These are phyloP conservation scores for Gynostemma pentaphyllum DNA, from an alignment of 306 rosid genomes.

Conservation along the genomic window DNA sequence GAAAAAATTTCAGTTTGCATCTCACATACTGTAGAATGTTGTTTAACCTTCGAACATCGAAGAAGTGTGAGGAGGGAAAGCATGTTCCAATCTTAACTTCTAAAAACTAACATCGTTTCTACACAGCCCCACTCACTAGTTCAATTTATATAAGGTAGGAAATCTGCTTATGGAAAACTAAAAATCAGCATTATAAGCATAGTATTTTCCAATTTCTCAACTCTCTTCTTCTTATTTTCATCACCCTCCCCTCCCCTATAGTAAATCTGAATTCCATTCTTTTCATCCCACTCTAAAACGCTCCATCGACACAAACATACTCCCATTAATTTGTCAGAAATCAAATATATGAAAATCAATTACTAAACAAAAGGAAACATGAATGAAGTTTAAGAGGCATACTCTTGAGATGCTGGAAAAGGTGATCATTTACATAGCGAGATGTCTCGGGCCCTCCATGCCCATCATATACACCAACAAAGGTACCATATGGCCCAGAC, in stretches of 20 bases:
- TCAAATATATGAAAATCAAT: not conserved
- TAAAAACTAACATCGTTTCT: not conserved
- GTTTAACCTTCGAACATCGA: not conserved
- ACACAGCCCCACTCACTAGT: not conserved
- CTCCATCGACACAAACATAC: slow-evolving; percentile 3
- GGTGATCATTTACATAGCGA: slow-evolving; percentile 44
- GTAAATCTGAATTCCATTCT: not conserved
- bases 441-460: slow-evolving; percentile 70
- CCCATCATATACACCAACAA: slow-evolving; percentile 53
- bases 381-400: slow-evolving; percentile 14
- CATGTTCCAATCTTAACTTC: not conserved
- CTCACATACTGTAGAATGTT: not conserved
- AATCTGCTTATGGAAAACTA: not conserved
- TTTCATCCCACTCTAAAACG: slow-evolving; percentile 5
- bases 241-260: no score
- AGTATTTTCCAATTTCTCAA: not conserved
- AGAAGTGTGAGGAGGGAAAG: not conserved
- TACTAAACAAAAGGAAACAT: not conserved
- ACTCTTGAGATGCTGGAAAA: slow-evolving; percentile 61
- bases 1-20: not conserved
- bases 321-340: not conserved
- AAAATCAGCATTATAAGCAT: not conserved
- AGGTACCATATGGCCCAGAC: slow-evolving; percentile 51
- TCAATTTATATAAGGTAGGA: not conserved
- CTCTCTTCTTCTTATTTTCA: no score